Conservation (phyloP, 225 moss, liverwort and hornwort species). For the Thuidium tamariscinum region DNA sequence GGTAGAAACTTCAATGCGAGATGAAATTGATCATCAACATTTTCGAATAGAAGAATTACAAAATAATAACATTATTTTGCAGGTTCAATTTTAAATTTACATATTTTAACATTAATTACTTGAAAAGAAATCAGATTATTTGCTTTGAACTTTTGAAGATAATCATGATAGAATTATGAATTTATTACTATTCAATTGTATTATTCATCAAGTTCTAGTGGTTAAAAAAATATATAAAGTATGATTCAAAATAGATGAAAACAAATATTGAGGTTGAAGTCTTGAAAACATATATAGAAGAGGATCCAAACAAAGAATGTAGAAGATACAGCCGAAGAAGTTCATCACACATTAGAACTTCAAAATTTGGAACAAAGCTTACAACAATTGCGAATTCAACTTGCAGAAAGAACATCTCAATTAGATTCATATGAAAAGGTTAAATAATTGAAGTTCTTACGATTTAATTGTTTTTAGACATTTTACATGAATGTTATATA, state of each 20-base stretch:
- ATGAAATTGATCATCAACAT: constrained; percentile 79
- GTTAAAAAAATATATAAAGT: accelerated
- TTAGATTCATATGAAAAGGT: constrained; percentile 93
- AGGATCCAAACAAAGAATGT: constrained; percentile 78
- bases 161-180: background rate
- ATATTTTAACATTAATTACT: background rate
- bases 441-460: no score
- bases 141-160: accelerated
- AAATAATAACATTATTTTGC: constrained; percentile 47
- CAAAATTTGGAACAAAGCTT: constrained; percentile 79
- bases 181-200: no score
- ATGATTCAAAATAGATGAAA: background rate
- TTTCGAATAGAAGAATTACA: constrained; percentile 57
- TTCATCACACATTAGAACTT: constrained; percentile 75
- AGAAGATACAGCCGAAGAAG: constrained; percentile 83
- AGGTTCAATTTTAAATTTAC: constrained; percentile 1
- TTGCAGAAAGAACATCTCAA: constrained; percentile 68
- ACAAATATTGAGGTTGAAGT: background rate
- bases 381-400: constrained; percentile 57
- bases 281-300: constrained; percentile 5
- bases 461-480: background rate
- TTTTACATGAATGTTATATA: background rate
- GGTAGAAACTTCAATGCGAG: constrained; percentile 82
- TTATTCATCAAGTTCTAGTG: background rate
- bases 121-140: no score